Evolutionary conservation across 2,329 filamentous ascomycete species (phyloP).

Genomic region (Clarireedia homoeocarpa): DNA sequence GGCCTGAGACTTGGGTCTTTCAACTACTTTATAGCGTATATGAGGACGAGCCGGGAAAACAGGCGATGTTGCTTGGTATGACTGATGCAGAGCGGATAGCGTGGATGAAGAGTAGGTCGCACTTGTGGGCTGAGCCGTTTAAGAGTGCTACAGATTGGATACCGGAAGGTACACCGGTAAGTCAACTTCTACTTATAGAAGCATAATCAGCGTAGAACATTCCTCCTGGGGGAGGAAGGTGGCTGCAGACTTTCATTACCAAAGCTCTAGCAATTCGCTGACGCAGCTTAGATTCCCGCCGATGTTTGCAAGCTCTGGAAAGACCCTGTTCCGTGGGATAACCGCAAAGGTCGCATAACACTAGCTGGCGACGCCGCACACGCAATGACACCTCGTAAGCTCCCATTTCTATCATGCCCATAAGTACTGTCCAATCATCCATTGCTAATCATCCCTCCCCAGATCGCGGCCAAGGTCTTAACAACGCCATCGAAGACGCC

Average conservation of each 20-base stretch:
- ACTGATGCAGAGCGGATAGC: background rate
- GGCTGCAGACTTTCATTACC: background rate
- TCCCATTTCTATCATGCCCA: background rate
- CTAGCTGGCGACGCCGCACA: conserved; percentile 6
- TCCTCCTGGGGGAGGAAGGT: background rate
- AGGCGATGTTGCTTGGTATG: background rate
- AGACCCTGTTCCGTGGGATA: conserved; percentile 1
- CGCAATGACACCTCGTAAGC: conserved; percentile 4
- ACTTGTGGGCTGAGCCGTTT: background rate
- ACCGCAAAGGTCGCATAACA: background rate
- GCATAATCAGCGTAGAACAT: background rate
- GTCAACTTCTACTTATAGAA: background rate
- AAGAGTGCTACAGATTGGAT: conserved; percentile 3
- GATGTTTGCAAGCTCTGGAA: background rate
- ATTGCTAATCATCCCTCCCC: background rate
- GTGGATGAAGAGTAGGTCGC: background rate
- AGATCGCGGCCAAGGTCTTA: conserved; percentile 11
- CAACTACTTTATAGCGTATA: background rate
- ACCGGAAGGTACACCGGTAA: background rate
- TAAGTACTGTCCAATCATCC: background rate
- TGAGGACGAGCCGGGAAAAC: background rate
- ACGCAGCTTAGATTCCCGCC: background rate
- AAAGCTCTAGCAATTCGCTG: background rate
- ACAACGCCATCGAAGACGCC: conserved; percentile 6
- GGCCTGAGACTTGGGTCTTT: conserved; percentile 1